Conservation (phyloP, 208 protist species). For the Leishmania major region DNA sequence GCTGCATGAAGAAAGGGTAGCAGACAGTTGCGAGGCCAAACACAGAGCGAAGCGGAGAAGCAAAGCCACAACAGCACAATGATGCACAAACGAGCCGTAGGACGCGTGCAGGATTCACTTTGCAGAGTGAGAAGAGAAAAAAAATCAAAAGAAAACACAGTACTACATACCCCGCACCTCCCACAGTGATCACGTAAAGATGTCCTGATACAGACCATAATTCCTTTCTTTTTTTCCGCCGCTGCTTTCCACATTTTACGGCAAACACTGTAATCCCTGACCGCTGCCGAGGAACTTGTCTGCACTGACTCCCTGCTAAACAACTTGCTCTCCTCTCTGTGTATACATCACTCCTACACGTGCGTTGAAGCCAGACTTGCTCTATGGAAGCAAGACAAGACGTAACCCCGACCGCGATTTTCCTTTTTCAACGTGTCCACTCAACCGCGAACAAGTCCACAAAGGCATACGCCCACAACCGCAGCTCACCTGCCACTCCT, state of each 20-base stretch:
- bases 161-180: not conserved
- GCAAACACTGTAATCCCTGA: not conserved
- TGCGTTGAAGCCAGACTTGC: not conserved
- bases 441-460: not conserved
- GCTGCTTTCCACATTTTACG: not conserved
- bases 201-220: not conserved
- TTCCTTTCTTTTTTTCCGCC: not conserved
- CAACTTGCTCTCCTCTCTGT: not conserved
- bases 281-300: not conserved
- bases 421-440: not conserved
- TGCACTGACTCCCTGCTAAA: not conserved
- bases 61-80: not conserved
- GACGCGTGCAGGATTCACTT: not conserved
- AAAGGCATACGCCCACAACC: not conserved
- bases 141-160: not conserved
- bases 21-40: not conserved
- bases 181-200: not conserved
- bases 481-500: not conserved
- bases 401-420: not conserved
- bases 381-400: not conserved
- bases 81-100: not conserved
- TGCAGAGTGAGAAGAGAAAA: not conserved
- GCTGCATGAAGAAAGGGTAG: not conserved
- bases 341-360: not conserved
- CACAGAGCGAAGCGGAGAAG: not conserved